Conservation (phyloP, 352 stramenopile genomes). For the Globisporangium takayamanum region DNA sequence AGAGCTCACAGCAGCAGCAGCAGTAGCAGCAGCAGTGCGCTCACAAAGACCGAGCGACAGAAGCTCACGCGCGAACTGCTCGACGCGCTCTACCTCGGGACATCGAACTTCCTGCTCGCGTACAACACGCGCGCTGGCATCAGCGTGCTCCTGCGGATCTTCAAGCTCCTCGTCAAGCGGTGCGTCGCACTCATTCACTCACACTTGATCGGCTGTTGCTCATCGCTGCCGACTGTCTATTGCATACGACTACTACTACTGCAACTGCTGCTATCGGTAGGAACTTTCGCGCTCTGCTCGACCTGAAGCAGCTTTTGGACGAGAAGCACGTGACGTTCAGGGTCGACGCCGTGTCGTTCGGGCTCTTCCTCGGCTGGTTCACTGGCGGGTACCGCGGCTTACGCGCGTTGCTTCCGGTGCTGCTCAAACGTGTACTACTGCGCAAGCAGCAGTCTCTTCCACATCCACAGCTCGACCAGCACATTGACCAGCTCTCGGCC, state of each 20-base stretch:
- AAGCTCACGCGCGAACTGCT: slow-evolving; percentile 49
- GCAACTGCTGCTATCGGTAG: slow-evolving; percentile 9
- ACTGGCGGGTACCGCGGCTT: slow-evolving; percentile 71
- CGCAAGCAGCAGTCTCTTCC: background rate
- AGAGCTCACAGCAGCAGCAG: background rate
- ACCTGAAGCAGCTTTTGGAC: slow-evolving; percentile 60
- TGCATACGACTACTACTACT: too few species aligned
- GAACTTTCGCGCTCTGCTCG: slow-evolving; percentile 39
- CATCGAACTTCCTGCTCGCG: slow-evolving; percentile 79
- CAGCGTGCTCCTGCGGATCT: slow-evolving; percentile 56
- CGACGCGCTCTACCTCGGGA: slow-evolving; percentile 64
- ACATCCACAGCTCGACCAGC: slow-evolving; percentile 16
- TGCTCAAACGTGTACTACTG: slow-evolving; percentile 29
- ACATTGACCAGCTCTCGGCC: slow-evolving; percentile 40
- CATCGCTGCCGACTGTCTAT: too few species aligned
- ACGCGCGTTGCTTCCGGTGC: slow-evolving; percentile 39
- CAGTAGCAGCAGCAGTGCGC: background rate
- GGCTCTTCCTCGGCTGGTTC: slow-evolving; percentile 83
- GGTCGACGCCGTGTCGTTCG: slow-evolving; percentile 79
- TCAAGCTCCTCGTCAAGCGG: slow-evolving; percentile 56
- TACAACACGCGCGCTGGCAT: slow-evolving; percentile 86
- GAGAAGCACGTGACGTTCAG: slow-evolving; percentile 75
- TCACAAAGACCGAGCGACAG: slow-evolving; percentile 18
- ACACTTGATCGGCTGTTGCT: too few species aligned
- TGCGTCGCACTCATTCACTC: slow-evolving; percentile 8